These are phyloP conservation scores for Crotalaria pallida DNA, from an alignment of 306 rosid genomes.

Conservation along the genomic window DNA sequence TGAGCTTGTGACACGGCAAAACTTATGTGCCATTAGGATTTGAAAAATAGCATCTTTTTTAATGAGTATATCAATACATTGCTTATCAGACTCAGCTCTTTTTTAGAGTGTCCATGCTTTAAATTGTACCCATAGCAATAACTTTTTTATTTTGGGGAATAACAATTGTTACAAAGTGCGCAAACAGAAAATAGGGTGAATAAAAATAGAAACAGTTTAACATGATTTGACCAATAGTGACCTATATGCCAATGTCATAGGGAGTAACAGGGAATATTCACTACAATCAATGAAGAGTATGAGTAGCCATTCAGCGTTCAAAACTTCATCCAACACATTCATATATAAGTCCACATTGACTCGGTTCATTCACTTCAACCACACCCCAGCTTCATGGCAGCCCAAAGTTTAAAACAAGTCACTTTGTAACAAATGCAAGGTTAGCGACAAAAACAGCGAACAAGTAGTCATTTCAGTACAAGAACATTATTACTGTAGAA, in stretches of 20 bases:
- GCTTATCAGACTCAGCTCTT: background rate
- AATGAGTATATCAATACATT: background rate
- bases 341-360: background rate
- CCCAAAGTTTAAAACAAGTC: constrained; percentile 9
- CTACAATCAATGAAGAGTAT: constrained; percentile 1
- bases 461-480: background rate
- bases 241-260: background rate
- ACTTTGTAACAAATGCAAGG: background rate
- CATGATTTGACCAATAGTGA: background rate
- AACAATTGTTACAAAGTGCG: background rate
- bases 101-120: background rate
- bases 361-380: background rate
- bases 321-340: background rate
- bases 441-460: constrained; percentile 14
- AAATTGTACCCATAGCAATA: background rate
- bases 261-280: background rate
- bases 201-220: background rate
- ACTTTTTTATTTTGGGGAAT: background rate
- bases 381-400: background rate
- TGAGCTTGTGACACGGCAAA: background rate
- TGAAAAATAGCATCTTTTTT: background rate
- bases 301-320: background rate
- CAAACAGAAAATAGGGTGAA: background rate
- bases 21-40: background rate
- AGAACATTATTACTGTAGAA: background rate